Base-by-base conservation (phyloP, 306 rosid genomes). In the Prosopis cineraria region DNA sequence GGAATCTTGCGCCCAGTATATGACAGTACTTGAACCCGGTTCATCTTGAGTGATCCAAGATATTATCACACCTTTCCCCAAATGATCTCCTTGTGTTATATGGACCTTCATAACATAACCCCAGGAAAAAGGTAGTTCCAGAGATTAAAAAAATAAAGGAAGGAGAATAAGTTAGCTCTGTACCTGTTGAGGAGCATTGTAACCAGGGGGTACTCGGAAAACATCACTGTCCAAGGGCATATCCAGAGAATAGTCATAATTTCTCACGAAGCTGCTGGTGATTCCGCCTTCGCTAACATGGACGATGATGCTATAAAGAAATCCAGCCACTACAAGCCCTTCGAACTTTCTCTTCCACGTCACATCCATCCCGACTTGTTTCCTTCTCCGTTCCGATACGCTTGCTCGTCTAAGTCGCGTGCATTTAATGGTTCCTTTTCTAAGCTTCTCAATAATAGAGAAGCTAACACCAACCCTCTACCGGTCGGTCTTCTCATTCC, bases 41-140 rank as follows among this genome's bases (percentile, higher is more conserved):
- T 87, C 91, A 63, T 83, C 68, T 58, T 79, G 78, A 34, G 93
- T 90, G 29, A 90, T 71, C 97, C 97, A 93, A 70, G 96, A 90
- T 41, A 93, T 83, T 29, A 90, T 87, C 84, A 93, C 84, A 24
- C 87, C 91, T 71, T 84, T 89, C 74, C 96, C 93, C 65, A 60
- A 81, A n/a, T 58, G 84, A 72, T 90, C 97, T 72, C 97, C 97
- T 89, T 90, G 97, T 41, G 97, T 92, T 71, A 90, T 92, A 75
- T 92, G 96, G 13, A 92, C 97, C 96, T 92, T 73, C n/a, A 25
- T 71, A 29, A 79, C 78, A 74, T 14, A 79, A 34, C 30, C 76
- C 20, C 76, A 37, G 27, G 10, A 67, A 40, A 39, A 40, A 22
- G 2, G 10, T 41, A 41, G 53, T 40, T 39, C 53, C 34, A 24